phyloP scores from a whole-genome alignment of 2,329 filamentous ascomycete species.

The Neopestalotiopsis clavispora region DNA sequence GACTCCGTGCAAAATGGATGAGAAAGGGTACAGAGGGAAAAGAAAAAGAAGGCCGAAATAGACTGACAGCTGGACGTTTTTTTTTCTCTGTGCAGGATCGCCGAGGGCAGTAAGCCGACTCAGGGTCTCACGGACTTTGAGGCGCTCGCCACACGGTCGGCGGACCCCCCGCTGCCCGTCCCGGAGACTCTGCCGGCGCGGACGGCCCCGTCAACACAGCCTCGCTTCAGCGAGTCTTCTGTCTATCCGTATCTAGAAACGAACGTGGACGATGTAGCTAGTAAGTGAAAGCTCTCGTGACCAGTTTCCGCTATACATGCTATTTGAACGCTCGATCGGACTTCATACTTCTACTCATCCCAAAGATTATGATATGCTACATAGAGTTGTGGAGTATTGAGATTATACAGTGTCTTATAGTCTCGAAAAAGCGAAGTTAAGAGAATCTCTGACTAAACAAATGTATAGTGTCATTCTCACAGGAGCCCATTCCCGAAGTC shows the following conservation, averaged over 20 bases:
- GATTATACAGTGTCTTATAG: too few species aligned
- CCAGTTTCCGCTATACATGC: too few species aligned
- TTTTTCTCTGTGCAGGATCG: constrained; percentile 42
- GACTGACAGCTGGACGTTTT: background rate
- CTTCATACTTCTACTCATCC: too few species aligned
- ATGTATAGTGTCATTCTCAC: constrained; percentile 56
- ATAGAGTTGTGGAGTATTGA: too few species aligned
- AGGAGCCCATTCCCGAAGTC: constrained; percentile 56
- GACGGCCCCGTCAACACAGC: constrained; percentile 44
- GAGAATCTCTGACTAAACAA: background rate
- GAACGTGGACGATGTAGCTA: constrained; percentile 63
- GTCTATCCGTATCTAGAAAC: constrained; percentile 70
- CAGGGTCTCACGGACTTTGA: constrained; percentile 49
- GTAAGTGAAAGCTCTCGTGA: background rate
- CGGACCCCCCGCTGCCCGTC: constrained; percentile 52
- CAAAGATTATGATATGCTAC: too few species aligned
- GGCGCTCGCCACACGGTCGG: constrained; percentile 51
- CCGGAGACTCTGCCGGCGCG: constrained; percentile 53
- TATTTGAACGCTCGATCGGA: too few species aligned
- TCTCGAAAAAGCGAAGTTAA: too few species aligned
- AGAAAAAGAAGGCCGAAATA: too few species aligned
- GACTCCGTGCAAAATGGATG: too few species aligned
- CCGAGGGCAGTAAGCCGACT: constrained; percentile 38
- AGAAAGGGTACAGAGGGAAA: too few species aligned
- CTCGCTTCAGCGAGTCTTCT: constrained; percentile 61